Evolutionary conservation across 2,329 filamentous ascomycete species (phyloP).

Genomic region (Pseudogymnoascus sp.): DNA sequence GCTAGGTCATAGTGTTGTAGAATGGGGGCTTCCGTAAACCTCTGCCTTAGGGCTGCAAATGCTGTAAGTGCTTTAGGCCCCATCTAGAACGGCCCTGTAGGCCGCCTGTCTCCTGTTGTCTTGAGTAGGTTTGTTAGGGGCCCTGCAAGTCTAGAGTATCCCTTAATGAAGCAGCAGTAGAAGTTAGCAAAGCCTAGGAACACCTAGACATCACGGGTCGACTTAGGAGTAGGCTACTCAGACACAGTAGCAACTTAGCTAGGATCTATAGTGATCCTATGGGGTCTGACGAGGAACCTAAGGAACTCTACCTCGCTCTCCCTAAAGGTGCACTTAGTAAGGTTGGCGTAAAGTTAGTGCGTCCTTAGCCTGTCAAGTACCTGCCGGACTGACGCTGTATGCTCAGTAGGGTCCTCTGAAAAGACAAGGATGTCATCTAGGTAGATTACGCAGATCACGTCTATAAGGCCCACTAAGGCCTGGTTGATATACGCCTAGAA

Average conservation of each 20-base stretch:
- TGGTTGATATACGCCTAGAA: too few relatives aligned
- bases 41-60: too few relatives aligned
- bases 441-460: too few relatives aligned
- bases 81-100: too few relatives aligned
- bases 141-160: slow-evolving; percentile 18
- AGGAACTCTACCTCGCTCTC: slow-evolving; percentile 14
- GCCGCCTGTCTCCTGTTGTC: neutral
- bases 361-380: neutral
- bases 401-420: neutral
- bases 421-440: slow-evolving; percentile 15
- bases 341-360: neutral
- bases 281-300: slow-evolving; percentile 10
- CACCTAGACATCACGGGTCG: slow-evolving; percentile 18
- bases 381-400: too few relatives aligned
- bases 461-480: too few relatives aligned
- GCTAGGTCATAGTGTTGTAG: neutral
- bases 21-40: neutral
- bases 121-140: neutral
- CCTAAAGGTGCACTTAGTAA: slow-evolving; percentile 15
- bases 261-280: slow-evolving; percentile 14
- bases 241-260: slow-evolving; percentile 11
- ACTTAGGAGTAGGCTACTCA: slow-evolving; percentile 14
- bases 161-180: too few relatives aligned
- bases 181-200: too few relatives aligned
- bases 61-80: too few relatives aligned